Evolutionary conservation across 2,329 filamentous ascomycete genomes (phyloP).

Genomic region (Beauveria rudraprayagi): DNA sequence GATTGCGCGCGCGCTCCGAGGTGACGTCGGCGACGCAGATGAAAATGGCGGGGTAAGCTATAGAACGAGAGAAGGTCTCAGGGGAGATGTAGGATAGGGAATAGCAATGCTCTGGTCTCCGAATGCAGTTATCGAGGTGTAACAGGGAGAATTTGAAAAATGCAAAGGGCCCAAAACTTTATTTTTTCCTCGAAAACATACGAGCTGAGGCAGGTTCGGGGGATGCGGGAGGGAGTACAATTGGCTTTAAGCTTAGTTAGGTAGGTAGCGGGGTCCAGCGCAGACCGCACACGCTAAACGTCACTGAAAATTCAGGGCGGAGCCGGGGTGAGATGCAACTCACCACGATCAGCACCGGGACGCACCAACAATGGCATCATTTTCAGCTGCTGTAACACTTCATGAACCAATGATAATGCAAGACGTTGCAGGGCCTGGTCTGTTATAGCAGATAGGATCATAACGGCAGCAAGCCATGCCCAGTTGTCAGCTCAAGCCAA

Average conservation of each 20-base stretch:
- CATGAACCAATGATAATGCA: not conserved
- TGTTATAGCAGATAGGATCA: not conserved
- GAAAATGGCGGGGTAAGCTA: conserved; percentile 2
- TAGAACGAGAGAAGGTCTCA: not conserved
- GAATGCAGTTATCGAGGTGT: not conserved
- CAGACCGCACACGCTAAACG: not conserved
- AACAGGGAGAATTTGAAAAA: not conserved
- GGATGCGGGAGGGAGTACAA: not conserved
- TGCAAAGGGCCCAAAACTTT: not conserved
- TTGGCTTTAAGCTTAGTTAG: not conserved
- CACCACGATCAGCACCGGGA: not conserved
- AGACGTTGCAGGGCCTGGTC: not conserved
- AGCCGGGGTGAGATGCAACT: not conserved
- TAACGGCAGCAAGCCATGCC: not conserved
- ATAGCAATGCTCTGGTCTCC: not conserved
- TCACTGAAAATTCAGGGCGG: not conserved
- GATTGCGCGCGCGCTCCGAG: not conserved
- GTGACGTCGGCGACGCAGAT: not conserved
- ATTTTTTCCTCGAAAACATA: not conserved
- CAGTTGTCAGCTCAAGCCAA: not conserved
- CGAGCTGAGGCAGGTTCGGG: not conserved
- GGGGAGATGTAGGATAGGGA: not conserved
- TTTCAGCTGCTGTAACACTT: not conserved
- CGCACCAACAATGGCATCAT: conserved; percentile 1
- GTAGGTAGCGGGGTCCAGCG: not conserved